A percentile compares a stretch with the other conserved stretches of the same genome.
phyloP scores from a whole-genome alignment of 768 basidiomycete species.

The Mycena belliarum region DNA sequence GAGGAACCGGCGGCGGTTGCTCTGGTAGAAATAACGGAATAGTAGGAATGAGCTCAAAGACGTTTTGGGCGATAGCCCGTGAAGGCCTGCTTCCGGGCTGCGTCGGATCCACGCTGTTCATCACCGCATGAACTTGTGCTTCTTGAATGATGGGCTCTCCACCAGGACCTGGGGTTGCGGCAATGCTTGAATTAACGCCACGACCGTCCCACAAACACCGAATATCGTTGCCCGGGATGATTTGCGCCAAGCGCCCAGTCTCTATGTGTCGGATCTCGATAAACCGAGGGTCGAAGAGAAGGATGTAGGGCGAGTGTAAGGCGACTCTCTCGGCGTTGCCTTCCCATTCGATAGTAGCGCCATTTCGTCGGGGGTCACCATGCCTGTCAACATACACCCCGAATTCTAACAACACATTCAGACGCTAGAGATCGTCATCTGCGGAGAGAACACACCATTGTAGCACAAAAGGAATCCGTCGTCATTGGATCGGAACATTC shows the following conservation, averaged over 20 bases:
- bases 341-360: conserved; percentile 90
- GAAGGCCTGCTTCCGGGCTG: conserved; percentile 39
- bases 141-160: conserved; percentile 66
- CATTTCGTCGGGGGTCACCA: conserved; percentile 63
- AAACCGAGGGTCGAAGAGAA: conserved; percentile 87
- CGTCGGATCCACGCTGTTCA: conserved; percentile 58
- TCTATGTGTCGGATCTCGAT: conserved; percentile 87
- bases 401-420: conserved; percentile 60
- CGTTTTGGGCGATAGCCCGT: conserved; percentile 66
- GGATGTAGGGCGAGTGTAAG: conserved; percentile 84
- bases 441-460: conserved; percentile 56
- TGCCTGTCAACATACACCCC: conserved; percentile 91
- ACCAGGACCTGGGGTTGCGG: conserved; percentile 48
- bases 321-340: conserved; percentile 80
- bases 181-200: conserved; percentile 55
- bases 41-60: conserved; percentile 65
- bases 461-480: conserved; percentile 95
- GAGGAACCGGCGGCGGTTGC: background rate
- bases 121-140: conserved; percentile 84
- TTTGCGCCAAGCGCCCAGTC: conserved; percentile 77
- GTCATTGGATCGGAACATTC: conserved; percentile 91
- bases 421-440: background rate
- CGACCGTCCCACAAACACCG: conserved; percentile 92
- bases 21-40: conserved; percentile 14
- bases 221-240: conserved; percentile 79